A percentile compares a stretch with the other conserved stretches of the same genome.
Conservation (phyloP, 306 rosid genomes). For the Vicia sativa region DNA sequence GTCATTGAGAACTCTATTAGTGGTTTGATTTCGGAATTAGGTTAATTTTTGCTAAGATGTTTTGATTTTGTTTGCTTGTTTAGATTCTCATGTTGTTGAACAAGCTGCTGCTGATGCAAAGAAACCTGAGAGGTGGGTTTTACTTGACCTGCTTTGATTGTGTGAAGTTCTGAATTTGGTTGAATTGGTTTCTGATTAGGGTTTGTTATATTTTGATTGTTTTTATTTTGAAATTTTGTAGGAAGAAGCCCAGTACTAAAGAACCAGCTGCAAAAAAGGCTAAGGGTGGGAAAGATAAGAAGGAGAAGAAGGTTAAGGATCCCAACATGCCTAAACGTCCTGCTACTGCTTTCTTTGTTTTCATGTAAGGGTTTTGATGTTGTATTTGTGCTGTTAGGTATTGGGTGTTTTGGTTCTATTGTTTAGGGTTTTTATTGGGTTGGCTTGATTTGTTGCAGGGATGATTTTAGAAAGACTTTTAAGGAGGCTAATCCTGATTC, state of each 20-base stretch:
- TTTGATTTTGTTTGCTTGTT: not conserved
- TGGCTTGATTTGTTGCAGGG: slow-evolving; percentile 45
- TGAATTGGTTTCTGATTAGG: not conserved
- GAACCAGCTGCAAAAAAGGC: slow-evolving; percentile 67
- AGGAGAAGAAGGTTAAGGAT: slow-evolving; percentile 60
- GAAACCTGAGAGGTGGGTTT: slow-evolving; percentile 59
- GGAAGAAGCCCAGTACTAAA: slow-evolving; percentile 59
- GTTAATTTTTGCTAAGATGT: not conserved
- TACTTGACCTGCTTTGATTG: not conserved
- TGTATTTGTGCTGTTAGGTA: not conserved
- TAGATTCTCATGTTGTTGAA: slow-evolving; percentile 80
- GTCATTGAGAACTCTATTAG: not conserved
- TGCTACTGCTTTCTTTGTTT: slow-evolving; percentile 75
- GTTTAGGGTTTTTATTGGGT: not conserved
- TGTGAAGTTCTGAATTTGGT: fast-evolving
- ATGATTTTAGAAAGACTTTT: slow-evolving; percentile 67
- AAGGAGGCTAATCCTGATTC: slow-evolving; percentile 80
- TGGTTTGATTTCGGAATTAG: not conserved
- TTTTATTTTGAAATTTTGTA: slow-evolving; percentile 16
- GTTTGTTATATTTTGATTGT: not conserved
- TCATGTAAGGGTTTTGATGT: slow-evolving; percentile 24
- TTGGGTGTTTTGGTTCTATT: not conserved
- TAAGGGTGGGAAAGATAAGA: slow-evolving; percentile 53
- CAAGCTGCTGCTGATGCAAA: slow-evolving; percentile 48
- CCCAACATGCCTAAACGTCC: slow-evolving; percentile 87